Percentiles rank a stretch among this genome's conserved stretches.
Conservation (phyloP, 2,329 filamentous ascomycete genomes). For the Emmonsiellopsis sp. region DNA sequence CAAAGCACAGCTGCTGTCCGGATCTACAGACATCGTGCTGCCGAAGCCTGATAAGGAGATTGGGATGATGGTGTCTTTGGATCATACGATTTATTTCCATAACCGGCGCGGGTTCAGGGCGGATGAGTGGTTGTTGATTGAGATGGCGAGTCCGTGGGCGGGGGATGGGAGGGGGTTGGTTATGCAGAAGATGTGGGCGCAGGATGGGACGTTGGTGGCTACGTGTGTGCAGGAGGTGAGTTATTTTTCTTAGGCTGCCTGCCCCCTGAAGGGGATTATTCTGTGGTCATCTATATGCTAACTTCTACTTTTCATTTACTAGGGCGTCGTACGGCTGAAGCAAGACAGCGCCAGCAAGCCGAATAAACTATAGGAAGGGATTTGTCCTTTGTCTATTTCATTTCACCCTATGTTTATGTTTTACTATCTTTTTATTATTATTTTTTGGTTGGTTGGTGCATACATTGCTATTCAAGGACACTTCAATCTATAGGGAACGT, state of each 20-base stretch:
- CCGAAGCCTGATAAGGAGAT: constrained; percentile 25
- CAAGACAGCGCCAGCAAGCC: constrained; percentile 24
- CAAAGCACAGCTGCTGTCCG: constrained; percentile 14
- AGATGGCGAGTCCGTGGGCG: constrained; percentile 43
- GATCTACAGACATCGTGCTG: neutral
- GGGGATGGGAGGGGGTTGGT: constrained; percentile 41
- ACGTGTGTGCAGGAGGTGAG: constrained; percentile 43
- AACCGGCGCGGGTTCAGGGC: constrained; percentile 38
- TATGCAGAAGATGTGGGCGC: constrained; percentile 40
- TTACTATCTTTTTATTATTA: neutral
- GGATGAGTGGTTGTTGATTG: constrained; percentile 42
- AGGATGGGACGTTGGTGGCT: constrained; percentile 39
- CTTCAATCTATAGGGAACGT: neutral
- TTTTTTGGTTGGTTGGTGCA: neutral
- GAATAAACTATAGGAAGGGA: neutral
- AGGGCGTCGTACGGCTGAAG: constrained; percentile 39
- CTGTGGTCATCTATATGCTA: neutral
- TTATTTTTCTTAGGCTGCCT: constrained; percentile 2
- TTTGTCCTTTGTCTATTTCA: neutral
- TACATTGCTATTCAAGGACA: neutral
- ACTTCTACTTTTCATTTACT: neutral
- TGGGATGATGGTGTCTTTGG: constrained; percentile 43
- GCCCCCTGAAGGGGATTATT: neutral
- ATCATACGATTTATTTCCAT: constrained; percentile 45
- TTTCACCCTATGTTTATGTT: neutral